Evolutionary conservation across 192 early-diverging fungal species (phyloP).

Genomic region (Chytriomyces sp.): DNA sequence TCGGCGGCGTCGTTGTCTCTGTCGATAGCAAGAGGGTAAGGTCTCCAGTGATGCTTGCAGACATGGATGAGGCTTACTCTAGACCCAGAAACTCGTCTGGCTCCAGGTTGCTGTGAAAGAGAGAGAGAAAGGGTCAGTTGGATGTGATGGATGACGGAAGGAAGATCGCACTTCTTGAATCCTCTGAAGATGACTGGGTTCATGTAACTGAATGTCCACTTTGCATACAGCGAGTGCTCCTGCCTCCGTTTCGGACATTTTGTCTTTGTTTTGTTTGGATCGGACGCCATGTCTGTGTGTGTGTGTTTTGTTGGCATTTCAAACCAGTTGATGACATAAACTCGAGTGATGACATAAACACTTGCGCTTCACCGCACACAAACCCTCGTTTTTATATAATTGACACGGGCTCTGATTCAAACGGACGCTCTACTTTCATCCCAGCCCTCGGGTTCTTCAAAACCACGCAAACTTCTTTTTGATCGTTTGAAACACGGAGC

Average conservation of each 20-base stretch:
- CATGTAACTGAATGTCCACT: conserved; percentile 47
- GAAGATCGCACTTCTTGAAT: background rate
- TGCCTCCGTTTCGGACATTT: conserved; percentile 7
- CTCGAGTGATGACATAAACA: no score
- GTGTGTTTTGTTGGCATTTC: no score
- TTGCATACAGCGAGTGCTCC: conserved; percentile 25
- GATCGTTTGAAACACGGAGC: no score
- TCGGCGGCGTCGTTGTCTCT: conserved; percentile 39
- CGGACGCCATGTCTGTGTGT: background rate
- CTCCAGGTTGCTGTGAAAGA: conserved; percentile 26
- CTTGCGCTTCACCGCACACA: no score
- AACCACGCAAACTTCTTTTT: no score
- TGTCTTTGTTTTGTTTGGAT: background rate
- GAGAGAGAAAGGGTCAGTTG: no score
- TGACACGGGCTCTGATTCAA: no score
- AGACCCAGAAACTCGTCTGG: conserved; percentile 43
- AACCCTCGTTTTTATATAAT: no score
- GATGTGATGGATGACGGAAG: background rate
- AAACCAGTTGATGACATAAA: no score
- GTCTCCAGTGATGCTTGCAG: background rate
- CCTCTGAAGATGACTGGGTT: conserved; percentile 46
- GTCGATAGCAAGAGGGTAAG: background rate
- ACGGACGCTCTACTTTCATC: no score
- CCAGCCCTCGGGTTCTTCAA: no score
- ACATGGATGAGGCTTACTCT: conserved; percentile 24